phyloP scores from a whole-genome alignment of 2,329 filamentous ascomycete genomes.

The Phialophora verrucosa region DNA sequence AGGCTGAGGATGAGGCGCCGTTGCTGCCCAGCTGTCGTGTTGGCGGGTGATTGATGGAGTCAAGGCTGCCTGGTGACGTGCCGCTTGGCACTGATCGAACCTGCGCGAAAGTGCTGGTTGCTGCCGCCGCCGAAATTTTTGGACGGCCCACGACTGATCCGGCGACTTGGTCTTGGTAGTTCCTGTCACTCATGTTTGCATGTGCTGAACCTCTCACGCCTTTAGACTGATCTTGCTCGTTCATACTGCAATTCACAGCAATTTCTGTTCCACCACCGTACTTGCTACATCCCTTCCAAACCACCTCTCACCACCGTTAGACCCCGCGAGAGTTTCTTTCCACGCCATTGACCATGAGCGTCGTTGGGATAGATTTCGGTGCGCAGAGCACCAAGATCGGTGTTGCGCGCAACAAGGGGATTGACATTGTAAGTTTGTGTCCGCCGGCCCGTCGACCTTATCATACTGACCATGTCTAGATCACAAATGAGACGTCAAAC shows the following conservation, averaged over 20 bases:
- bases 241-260: background rate
- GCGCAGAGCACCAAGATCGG: conserved; percentile 96
- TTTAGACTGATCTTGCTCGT: conserved; percentile 7
- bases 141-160: background rate
- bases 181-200: conserved; percentile 11
- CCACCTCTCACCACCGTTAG: conserved; percentile 21
- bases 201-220: conserved; percentile 12
- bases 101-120: conserved; percentile 21
- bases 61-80: background rate
- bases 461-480: conserved; percentile 59
- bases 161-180: background rate
- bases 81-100: conserved; percentile 16
- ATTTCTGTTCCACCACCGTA: background rate
- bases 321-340: conserved; percentile 15
- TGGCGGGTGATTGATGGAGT: conserved; percentile 5
- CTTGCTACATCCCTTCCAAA: background rate
- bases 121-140: conserved; percentile 18
- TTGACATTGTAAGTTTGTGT: conserved; percentile 85
- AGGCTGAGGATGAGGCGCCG: too few relatives aligned
- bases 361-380: conserved; percentile 89
- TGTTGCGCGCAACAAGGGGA: conserved; percentile 96
- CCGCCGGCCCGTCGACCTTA: background rate
- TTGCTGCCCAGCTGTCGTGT: conserved; percentile 1
- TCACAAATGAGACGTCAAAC: conserved; percentile 99
- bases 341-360: conserved; percentile 55